phyloP scores from a whole-genome alignment of 345 rosid genomes.

The Mercurialis annua region DNA sequence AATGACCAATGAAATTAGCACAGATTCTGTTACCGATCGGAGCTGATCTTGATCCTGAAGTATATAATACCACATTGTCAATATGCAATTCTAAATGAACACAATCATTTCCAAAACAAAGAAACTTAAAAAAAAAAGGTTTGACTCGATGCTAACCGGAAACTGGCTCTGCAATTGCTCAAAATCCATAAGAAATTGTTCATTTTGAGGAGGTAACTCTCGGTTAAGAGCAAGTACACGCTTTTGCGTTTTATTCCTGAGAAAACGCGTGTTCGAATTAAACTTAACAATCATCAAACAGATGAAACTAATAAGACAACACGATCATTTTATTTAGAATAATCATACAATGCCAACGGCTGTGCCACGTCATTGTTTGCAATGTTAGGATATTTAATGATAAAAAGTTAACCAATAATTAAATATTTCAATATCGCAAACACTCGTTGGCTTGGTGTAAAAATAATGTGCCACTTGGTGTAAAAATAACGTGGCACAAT shows the following conservation, averaged over 20 bases:
- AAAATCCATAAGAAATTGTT: constrained; percentile 81
- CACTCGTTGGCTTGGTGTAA: too few relatives aligned
- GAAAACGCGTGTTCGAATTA: neutral
- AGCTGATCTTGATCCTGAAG: constrained; percentile 78
- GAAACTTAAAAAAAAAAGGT: neutral
- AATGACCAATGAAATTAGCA: constrained; percentile 70
- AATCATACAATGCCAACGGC: too few relatives aligned
- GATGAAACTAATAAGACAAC: neutral
- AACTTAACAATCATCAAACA: neutral
- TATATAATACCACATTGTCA: constrained; percentile 12
- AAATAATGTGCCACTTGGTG: too few relatives aligned
- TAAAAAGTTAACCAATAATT: too few relatives aligned
- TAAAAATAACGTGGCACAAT: too few relatives aligned
- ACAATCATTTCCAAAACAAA: neutral
- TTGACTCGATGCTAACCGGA: constrained; percentile 31
- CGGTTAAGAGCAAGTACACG: constrained; percentile 77
- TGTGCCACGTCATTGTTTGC: too few relatives aligned
- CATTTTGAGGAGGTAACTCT: constrained; percentile 88
- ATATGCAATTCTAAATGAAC: constrained; percentile 9
- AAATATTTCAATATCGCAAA: too few relatives aligned
- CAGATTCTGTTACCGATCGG: constrained; percentile 74
- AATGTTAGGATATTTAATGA: too few relatives aligned
- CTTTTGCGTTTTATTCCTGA: constrained; percentile 85
- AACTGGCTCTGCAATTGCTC: constrained; percentile 79
- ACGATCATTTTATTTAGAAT: too few relatives aligned